Conservation (phyloP, 2,329 filamentous ascomycete genomes). For the Colletotrichum brevisporum region DNA sequence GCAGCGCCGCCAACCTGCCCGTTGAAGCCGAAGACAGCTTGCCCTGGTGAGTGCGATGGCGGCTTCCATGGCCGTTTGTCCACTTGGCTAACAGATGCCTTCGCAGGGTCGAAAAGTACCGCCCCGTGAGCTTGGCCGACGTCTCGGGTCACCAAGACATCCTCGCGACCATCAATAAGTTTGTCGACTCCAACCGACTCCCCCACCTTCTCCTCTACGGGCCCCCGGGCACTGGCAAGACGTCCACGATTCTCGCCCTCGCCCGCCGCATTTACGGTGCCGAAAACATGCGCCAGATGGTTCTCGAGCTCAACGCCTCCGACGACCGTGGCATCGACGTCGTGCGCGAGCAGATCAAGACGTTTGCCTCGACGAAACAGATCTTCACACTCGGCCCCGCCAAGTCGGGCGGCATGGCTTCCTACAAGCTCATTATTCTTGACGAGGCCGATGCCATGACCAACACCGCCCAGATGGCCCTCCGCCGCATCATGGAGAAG, state of each 20-base stretch:
- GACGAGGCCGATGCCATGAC: slow-evolving; percentile 99
- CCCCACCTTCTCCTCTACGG: slow-evolving; percentile 98
- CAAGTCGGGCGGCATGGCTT: slow-evolving; percentile 69
- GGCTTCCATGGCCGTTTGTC: not conserved
- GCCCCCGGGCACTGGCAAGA: slow-evolving; percentile 96
- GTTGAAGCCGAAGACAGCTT: slow-evolving; percentile 94
- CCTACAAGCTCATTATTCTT: slow-evolving; percentile 95
- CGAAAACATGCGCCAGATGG: slow-evolving; percentile 97
- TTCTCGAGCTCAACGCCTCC: slow-evolving; percentile 96
- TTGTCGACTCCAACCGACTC: slow-evolving; percentile 92
- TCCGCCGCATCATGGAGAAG: slow-evolving; percentile 98
- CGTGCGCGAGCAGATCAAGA: slow-evolving; percentile 99
- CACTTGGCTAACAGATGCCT: not conserved
- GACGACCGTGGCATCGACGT: slow-evolving; percentile 99
- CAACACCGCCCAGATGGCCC: slow-evolving; percentile 97
- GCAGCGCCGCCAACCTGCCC: slow-evolving; percentile 91
- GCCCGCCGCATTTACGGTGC: slow-evolving; percentile 92
- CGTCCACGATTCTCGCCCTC: slow-evolving; percentile 93
- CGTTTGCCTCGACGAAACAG: slow-evolving; percentile 97
- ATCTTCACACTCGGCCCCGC: slow-evolving; percentile 83
- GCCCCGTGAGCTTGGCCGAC: slow-evolving; percentile 88
- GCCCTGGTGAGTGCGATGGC: slow-evolving; percentile 78
- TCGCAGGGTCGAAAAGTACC: slow-evolving; percentile 93
- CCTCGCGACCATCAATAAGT: slow-evolving; percentile 96
- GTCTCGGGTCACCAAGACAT: slow-evolving; percentile 98